Base-by-base conservation (phyloP, 495 filamentous ascomycete genomes). In the Penicillium taxi region DNA sequence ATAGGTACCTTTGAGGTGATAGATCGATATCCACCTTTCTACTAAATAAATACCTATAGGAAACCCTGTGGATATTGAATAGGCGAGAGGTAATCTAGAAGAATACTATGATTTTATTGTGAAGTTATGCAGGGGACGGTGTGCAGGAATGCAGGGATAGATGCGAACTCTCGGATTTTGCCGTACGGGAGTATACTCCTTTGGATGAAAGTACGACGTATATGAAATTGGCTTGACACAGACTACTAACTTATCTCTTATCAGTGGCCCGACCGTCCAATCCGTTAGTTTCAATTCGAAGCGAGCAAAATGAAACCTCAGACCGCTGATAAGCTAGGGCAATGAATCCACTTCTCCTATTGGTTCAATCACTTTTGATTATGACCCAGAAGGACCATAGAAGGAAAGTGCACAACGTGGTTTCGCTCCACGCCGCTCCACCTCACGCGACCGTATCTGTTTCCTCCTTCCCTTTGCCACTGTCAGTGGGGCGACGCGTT, bases 281-380 rank as follows among this genome's bases (percentile, higher is more conserved):
- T 32, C 22, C 8, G 7, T n/a, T 14, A 6, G 6, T 11, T 39
- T 8, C 22, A 14, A 41, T 29, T 26, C 21, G 35, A 42, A 52
- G 48, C 48, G 45, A 53, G 16, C 8, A 26, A 32, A 35, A 11
- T 41, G 35, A 42, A 41, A 33, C 32, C 42, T 39, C 42, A 39
- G 46, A 11, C 9, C 41, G 11, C 42, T 42, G 46, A 47, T 53
- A 50, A 53, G 50, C 50, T 35, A 34, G 35, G 13, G n/a, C n/a
- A n/a, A n/a, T n/a, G n/a, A n/a, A 27, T 26, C 32, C 26, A 28
- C 26, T 7, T 11, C 15, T n/a, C 5, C 9, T 30, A 11, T 18
- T 23, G 12, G 6, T 6, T 14, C 7, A 6, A n/a, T 20, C 18
- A 8, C 7, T 1, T 35, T 32, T 32, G 44, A 33, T 6, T 21